These are phyloP conservation scores for Rhodotorula sp. DNA, from an alignment of 1,284 basidiomycete species.

Conservation along the genomic window DNA sequence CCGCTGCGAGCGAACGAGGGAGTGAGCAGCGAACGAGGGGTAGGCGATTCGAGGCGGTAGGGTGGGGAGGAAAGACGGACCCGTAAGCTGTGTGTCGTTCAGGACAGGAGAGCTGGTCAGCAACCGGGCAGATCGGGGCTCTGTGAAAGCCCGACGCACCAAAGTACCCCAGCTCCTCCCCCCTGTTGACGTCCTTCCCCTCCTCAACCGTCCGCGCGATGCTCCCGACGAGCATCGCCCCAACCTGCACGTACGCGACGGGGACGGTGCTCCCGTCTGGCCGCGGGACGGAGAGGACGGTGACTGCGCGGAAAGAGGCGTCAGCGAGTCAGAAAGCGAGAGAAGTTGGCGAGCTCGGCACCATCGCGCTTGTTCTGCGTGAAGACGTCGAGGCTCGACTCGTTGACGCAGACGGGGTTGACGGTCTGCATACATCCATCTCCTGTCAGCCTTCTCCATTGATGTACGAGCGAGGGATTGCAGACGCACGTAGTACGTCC, in stretches of 20 bases:
- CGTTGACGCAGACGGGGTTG: slow-evolving; percentile 80
- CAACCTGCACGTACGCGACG: slow-evolving; percentile 48
- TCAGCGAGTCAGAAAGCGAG: slow-evolving; percentile 11
- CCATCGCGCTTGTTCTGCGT: slow-evolving; percentile 62
- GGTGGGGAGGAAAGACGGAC: neutral
- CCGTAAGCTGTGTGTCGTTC: slow-evolving; percentile 10
- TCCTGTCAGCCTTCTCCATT: slow-evolving; percentile 20
- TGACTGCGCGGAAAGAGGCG: neutral
- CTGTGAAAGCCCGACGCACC: slow-evolving; percentile 46
- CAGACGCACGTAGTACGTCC: slow-evolving; percentile 46
- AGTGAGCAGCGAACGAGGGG: neutral
- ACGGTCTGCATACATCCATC: slow-evolving; percentile 55
- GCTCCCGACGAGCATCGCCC: slow-evolving; percentile 60
- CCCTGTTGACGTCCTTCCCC: slow-evolving; percentile 53
- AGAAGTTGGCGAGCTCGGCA: too few relatives aligned
- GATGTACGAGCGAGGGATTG: slow-evolving; percentile 15
- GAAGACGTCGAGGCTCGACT: slow-evolving; percentile 66
- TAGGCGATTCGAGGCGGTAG: too few relatives aligned
- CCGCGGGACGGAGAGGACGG: slow-evolving; percentile 10
- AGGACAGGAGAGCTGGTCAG: too few relatives aligned
- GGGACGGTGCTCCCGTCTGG: neutral
- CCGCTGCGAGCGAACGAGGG: slow-evolving; percentile 60
- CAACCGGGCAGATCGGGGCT: neutral
- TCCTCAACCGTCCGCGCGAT: slow-evolving; percentile 54
- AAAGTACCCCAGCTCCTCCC: slow-evolving; percentile 58